Evolutionary conservation across 1,284 basidiomycete genomes (phyloP), one percentile per base, ranked within the genome.

Genomic region (Ustilago curta): DNA sequence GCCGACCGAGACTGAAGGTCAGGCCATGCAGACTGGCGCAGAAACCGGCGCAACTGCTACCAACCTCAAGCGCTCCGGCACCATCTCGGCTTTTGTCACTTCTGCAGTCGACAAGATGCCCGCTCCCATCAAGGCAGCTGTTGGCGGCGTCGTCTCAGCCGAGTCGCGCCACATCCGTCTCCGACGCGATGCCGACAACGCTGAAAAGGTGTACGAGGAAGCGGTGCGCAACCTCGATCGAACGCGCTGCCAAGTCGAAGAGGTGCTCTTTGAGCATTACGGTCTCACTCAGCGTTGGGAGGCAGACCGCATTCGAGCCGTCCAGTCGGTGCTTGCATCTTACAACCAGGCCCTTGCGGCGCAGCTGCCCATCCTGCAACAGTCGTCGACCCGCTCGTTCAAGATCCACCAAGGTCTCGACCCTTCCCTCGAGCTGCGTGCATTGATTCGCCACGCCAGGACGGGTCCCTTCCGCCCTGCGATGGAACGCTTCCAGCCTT

Each of bases 401-500:
- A 60, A 70, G 42, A 57, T 70, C 23, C 64, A 67, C 16, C 45
- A 70, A 19, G 63, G 60, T 18, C 59, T 77, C 29, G 57, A 73
- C 32, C 55, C 71, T 2, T 31, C 59, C 31, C 59, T 70, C 43
- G 67, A 77, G 43, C 47, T 80, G 43, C 62, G 70, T 27, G 63
- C 75, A 19, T 49, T 84, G 37, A 78, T 83, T 31, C 35, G 59
- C 9, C 70, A 77, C 18, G 69, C 63, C 7, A 61, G 70, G 16
- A 84, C 83, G 0, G 82, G 80, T 0, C 74, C 81, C 19, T 84
- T 83, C 76, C 76, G 66, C 21, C 83, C 83, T 1, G 66, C 70
- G 16, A 61, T 78, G 16, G 59, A 77, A 29, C 77, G 81, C 43
- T 84, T 83, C 55, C 76, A 79, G 23, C 79, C 82, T 2, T 84